Evolutionary conservation across 2,329 filamentous ascomycete genomes (phyloP).

Genomic region (Diaporthe sp.): DNA sequence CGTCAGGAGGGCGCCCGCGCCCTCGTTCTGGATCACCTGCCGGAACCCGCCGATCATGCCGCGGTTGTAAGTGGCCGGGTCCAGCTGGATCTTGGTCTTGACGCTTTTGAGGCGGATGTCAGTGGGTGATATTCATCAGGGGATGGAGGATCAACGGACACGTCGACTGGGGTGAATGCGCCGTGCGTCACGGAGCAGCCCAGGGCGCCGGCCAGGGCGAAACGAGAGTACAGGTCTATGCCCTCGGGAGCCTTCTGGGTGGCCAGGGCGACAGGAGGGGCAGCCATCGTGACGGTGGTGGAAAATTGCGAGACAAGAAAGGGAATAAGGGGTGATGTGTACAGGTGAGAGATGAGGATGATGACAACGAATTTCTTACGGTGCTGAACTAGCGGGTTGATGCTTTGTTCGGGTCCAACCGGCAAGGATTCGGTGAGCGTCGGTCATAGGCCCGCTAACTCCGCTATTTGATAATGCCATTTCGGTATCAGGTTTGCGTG

Average conservation of each 20-base stretch:
- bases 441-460: constrained; percentile 4
- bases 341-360: not conserved
- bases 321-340: not conserved
- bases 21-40: constrained; percentile 86
- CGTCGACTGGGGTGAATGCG: constrained; percentile 96
- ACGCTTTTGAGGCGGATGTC: constrained; percentile 67
- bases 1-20: constrained; percentile 86
- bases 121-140: constrained; percentile 20
- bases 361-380: not conserved
- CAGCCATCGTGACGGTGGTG: constrained; percentile 9
- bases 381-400: not conserved
- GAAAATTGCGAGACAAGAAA: not conserved
- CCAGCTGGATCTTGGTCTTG: constrained; percentile 96
- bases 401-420: constrained; percentile 11
- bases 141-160: constrained; percentile 52
- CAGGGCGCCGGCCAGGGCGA: constrained; percentile 96
- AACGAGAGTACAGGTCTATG: constrained; percentile 88
- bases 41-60: constrained; percentile 89
- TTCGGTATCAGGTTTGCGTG: not conserved
- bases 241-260: constrained; percentile 52
- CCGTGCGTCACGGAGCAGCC: constrained; percentile 99
- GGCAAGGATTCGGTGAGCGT: constrained; percentile 7
- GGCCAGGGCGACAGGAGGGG: constrained; percentile 1
- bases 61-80: constrained; percentile 88
- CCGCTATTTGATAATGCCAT: constrained; percentile 7